Percentiles rank a stretch among this genome's conserved stretches.
Conservation (phyloP, 305 asterid genomes). For the Petunia hybrid region DNA sequence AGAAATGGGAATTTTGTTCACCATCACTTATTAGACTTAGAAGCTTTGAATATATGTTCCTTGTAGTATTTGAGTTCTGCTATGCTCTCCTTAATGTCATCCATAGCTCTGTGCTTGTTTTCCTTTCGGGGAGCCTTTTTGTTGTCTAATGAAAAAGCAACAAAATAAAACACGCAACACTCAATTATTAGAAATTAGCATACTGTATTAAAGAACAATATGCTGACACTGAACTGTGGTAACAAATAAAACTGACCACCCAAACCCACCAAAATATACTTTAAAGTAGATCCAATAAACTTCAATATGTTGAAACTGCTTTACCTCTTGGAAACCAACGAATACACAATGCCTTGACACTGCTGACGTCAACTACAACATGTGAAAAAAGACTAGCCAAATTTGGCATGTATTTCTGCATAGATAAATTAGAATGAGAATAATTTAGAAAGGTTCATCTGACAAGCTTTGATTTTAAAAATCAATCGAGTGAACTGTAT, state of each 20-base stretch:
- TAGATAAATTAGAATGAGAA: background rate
- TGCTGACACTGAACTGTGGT: background rate
- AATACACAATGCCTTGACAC: slow-evolving; percentile 74
- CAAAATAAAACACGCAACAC: slow-evolving; percentile 24
- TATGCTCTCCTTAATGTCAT: slow-evolving; percentile 94
- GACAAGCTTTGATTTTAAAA: background rate
- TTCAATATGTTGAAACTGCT: background rate
- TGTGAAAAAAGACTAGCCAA: slow-evolving; percentile 89
- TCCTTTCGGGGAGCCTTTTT: slow-evolving; percentile 77
- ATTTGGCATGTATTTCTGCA: slow-evolving; percentile 91
- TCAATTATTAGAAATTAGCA: background rate
- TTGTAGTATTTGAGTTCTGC: slow-evolving; percentile 86
- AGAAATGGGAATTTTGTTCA: background rate
- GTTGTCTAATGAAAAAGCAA: slow-evolving; percentile 49
- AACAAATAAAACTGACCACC: background rate
- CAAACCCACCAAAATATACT: background rate
- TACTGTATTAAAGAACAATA: background rate
- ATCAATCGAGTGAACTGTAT: background rate
- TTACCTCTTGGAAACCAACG: slow-evolving; percentile 97
- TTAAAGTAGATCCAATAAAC: slow-evolving; percentile 2
- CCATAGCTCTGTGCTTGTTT: slow-evolving; percentile 93
- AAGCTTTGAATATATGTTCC: slow-evolving; percentile 71
- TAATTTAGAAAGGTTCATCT: background rate
- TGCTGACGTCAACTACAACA: slow-evolving; percentile 89
- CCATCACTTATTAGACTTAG: slow-evolving; percentile 51